A percentile compares a stretch with the other conserved stretches of the same genome.
phyloP scores from a whole-genome alignment of 2,329 filamentous ascomycete genomes.

The Thelonectria olida region DNA sequence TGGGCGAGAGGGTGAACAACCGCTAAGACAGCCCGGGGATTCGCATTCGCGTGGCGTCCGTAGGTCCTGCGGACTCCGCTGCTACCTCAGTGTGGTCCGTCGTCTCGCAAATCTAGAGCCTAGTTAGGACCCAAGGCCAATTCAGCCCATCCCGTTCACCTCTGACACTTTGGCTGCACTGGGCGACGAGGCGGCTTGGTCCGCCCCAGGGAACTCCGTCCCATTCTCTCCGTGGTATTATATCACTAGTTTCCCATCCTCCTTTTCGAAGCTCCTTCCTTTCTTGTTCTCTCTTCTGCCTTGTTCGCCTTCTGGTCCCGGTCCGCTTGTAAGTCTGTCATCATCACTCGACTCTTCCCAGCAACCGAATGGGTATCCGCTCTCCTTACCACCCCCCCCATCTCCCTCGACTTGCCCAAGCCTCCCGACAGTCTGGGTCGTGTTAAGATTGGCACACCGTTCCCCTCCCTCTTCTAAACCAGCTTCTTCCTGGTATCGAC shows the following conservation, averaged over 20 bases:
- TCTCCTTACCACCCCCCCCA: slow-evolving; percentile 26
- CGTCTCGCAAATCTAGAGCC: slow-evolving; percentile 37
- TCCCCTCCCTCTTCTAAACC: slow-evolving; percentile 33
- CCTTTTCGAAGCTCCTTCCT: slow-evolving; percentile 17
- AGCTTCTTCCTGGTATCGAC: slow-evolving; percentile 40
- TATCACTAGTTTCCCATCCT: slow-evolving; percentile 28
- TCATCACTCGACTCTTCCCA: slow-evolving; percentile 28
- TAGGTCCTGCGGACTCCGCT: slow-evolving; percentile 28
- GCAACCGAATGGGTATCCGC: slow-evolving; percentile 16
- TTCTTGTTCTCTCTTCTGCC: slow-evolving; percentile 22
- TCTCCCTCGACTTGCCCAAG: slow-evolving; percentile 29
- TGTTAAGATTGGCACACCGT: slow-evolving; percentile 42
- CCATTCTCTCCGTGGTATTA: slow-evolving; percentile 14
- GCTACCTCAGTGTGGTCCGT: slow-evolving; percentile 33
- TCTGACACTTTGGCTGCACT: slow-evolving; percentile 28
- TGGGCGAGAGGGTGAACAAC: slow-evolving; percentile 39
- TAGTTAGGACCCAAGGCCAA: slow-evolving; percentile 21
- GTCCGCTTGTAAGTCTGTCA: slow-evolving; percentile 21
- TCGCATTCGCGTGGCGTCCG: slow-evolving; percentile 34
- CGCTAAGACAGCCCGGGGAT: slow-evolving; percentile 30
- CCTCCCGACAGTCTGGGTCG: slow-evolving; percentile 42
- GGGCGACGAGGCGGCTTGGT: slow-evolving; percentile 24
- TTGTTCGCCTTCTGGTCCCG: slow-evolving; percentile 19
- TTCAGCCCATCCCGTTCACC: slow-evolving; percentile 26
- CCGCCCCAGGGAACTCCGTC: slow-evolving; percentile 22